Percentiles rank a stretch among this genome's conserved stretches.
Evolutionary conservation across 2,329 filamentous ascomycete genomes (phyloP).

Genomic region (Penicillium sp.): DNA sequence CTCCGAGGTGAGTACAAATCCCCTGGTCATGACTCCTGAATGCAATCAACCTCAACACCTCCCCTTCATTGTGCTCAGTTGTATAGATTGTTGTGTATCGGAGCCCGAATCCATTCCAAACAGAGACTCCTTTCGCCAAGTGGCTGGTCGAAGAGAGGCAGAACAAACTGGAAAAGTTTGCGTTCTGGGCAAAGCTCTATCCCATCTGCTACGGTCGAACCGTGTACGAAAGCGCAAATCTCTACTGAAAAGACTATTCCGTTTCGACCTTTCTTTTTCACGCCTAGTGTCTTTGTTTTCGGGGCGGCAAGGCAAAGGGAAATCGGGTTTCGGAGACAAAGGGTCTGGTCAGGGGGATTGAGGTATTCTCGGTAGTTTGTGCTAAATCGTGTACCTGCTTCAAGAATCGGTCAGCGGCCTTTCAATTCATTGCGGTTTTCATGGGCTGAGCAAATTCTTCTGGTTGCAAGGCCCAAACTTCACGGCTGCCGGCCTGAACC

Average conservation of each 20-base stretch:
- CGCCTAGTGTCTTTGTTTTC: not conserved
- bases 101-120: constrained; percentile 33
- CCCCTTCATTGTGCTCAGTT: not conserved
- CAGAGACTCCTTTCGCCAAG: constrained; percentile 35
- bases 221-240: constrained; percentile 32
- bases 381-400: not conserved
- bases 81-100: constrained; percentile 35
- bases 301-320: not conserved
- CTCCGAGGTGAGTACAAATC: constrained; percentile 27
- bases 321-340: not conserved
- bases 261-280: not conserved
- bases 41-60: not conserved
- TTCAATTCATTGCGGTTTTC: not conserved
- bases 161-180: constrained; percentile 26
- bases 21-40: not conserved
- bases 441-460: not conserved
- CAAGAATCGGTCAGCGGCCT: not conserved
- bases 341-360: not conserved
- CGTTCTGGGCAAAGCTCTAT: constrained; percentile 39
- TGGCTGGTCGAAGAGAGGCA: constrained; percentile 36
- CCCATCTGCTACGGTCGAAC: constrained; percentile 38
- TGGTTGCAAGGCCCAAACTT: not conserved
- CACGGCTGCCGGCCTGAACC: not conserved
- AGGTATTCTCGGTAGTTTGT: not conserved
- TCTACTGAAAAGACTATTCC: constrained; percentile 21